Percentiles rank a stretch among this genome's conserved stretches.
phyloP scores from a whole-genome alignment of 257 asterid genomes.

The Salvia splendens region DNA sequence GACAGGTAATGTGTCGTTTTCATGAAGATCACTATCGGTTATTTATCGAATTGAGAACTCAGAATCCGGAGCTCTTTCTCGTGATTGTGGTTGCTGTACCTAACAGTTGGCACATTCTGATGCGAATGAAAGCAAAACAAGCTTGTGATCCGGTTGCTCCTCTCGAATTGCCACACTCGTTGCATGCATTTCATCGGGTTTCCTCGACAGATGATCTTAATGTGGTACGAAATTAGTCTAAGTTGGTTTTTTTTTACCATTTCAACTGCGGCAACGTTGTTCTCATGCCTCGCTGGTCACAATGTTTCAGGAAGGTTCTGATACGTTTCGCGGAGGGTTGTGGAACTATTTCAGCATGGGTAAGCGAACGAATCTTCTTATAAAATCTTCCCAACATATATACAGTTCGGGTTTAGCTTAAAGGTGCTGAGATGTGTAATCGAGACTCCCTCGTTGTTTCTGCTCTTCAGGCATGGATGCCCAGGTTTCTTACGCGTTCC shows the following conservation, averaged over 20 bases:
- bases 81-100: slow-evolving; percentile 14
- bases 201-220: slow-evolving; percentile 68
- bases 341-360: slow-evolving; percentile 62
- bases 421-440: too few relatives aligned
- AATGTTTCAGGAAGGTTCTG: slow-evolving; percentile 45
- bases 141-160: slow-evolving; percentile 89
- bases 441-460: not conserved
- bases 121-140: slow-evolving; percentile 73
- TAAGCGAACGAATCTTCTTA: slow-evolving; percentile 19
- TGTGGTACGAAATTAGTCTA: slow-evolving; percentile 46
- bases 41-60: not conserved
- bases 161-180: slow-evolving; percentile 84
- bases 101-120: slow-evolving; percentile 93
- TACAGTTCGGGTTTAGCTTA: too few relatives aligned
- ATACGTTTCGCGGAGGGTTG: slow-evolving; percentile 56
- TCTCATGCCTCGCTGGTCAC: slow-evolving; percentile 3
- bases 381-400: too few relatives aligned
- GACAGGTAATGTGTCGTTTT: slow-evolving; percentile 57
- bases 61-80: not conserved
- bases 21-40: too few relatives aligned
- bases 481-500: slow-evolving; percentile 96
- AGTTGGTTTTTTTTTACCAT: not conserved
- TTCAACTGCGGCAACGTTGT: not conserved
- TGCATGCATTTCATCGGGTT: slow-evolving; percentile 77
- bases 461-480: slow-evolving; percentile 90